Base-by-base conservation (phyloP, 495 filamentous ascomycete species). In the Lindgomyces ingoldianus region DNA sequence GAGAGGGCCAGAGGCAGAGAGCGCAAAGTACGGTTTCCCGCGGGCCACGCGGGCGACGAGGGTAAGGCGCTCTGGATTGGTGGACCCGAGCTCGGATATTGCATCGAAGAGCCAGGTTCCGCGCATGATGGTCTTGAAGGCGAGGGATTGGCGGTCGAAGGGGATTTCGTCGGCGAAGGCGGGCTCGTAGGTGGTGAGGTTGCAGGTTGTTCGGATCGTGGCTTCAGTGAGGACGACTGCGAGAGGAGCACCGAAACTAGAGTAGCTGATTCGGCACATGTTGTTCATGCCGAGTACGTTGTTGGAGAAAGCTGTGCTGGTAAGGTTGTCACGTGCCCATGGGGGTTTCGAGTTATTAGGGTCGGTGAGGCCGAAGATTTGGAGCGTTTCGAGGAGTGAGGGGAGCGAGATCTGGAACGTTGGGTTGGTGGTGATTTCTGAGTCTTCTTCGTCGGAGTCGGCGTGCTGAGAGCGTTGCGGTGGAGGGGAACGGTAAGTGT, bases 61-160 rank as follows among this genome's bases (percentile, higher is more conserved):
- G 49, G 82, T 87, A 6, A 87, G 79, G 25, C 77, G 74, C 64
- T 81, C 81, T 0, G 90, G 91, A 36, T 75, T 82, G 12, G 90
- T 87, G 0, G 88, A 86, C n/a, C 85, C 84, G 4, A 97, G 83
- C 74, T 97, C 92, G 19, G 81, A 83, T 65, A 96, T 81, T n/a
- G 89, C 87, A 73, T 96, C 91, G 54, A 91, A 83, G 14, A 97
- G 81, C 84, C 86, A 92, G 56, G 83, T 83, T 30, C 89, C 84
- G 57, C 89, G 87, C 87, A 95, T 96, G 74, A 98, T 98, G 56
- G 96, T 90, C 69, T 98, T 98, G 78, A 94, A 89, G 39, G 86
- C 82, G 4, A 96, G 81, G 39, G 85, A 81, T 42, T 93, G 85
- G 39, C 89, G 84, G 70, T 90, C 84, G 30, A 96, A 86, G 9